Evolutionary conservation across 768 basidiomycete genomes (phyloP), one percentile per base, ranked within the genome.

Genomic region (Termitomyces sp.): DNA sequence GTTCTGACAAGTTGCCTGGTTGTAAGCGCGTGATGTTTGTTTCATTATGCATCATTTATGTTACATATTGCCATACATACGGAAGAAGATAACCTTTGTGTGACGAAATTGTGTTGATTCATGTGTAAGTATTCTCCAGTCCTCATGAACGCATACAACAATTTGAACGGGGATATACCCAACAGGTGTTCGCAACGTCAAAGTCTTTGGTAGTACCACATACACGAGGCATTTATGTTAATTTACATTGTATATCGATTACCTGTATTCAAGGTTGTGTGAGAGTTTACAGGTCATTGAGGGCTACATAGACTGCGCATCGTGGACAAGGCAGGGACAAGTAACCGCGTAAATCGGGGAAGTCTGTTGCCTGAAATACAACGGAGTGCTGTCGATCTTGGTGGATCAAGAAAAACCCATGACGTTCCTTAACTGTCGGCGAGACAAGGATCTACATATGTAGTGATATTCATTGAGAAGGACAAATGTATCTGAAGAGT

Each of bases 231-330:
- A 22, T 48, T 6, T 12, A 7, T 18, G 15, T 23, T 4, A 22
- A 29, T 22, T 31, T n/a, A 41, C 2, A 18, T 20, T 45, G 16
- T 45, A 22, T 18, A 43, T 51, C 20, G 50, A 33, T 42, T 42
- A 33, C 50, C 50, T 51, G 53, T 25, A 43, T 54, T 27, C 18
- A 27, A 32, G 40, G 15, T 41, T 49, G 47, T 43, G 32, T 36
- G 33, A 49, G 48, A 43, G 18, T 44, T 50, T 11, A n/a, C 7
- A 33, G 36, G 42, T 29, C 16, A 44, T 35, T 11, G 38, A 47
- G 16, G 32, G 13, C 18, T 25, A 18, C 11, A 4, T 36, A 15
- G 5, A 32, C 41, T 42, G 41, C 7, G 41, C 22, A 22, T 20
- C 15, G 12, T 43, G 16, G 12, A 32, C 18, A 36, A 38, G 11